These are phyloP conservation scores for Mucor indicus DNA, from an alignment of 371 early-diverging fungal species.

Conservation along the genomic window DNA sequence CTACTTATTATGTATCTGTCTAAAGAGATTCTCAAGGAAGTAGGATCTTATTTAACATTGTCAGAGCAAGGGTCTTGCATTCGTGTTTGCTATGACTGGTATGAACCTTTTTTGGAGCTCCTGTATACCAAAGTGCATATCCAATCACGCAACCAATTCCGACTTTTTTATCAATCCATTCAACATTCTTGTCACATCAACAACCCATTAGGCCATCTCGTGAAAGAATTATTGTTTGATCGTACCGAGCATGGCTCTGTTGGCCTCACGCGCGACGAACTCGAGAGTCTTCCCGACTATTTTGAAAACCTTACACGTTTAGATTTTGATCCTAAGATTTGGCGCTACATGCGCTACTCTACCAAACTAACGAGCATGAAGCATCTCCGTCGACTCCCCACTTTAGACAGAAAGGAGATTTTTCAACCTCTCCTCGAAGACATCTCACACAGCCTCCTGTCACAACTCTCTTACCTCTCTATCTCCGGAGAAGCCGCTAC, in stretches of 20 bases:
- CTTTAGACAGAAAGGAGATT: conserved; percentile 1
- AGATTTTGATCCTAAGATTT: conserved; percentile 23
- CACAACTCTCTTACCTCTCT: conserved; percentile 20
- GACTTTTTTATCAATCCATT: conserved; percentile 15
- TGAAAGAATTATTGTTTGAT: conserved; percentile 7
- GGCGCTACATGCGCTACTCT: conserved; percentile 19
- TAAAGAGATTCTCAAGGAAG: conserved; percentile 20
- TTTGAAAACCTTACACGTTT: conserved; percentile 9
- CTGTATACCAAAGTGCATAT: conserved; percentile 17
- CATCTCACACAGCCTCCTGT: not conserved
- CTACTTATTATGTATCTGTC: conserved; percentile 18
- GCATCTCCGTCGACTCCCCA: conserved; percentile 10
- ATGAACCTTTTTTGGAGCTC: conserved; percentile 14
- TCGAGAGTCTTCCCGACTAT: conserved; percentile 17
- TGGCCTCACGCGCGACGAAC: conserved; percentile 20
- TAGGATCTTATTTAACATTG: conserved; percentile 16
- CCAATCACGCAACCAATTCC: conserved; percentile 19
- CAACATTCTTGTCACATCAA: conserved; percentile 7
- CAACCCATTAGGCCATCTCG: conserved; percentile 15
- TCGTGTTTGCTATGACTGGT: conserved; percentile 26
- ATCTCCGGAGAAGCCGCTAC: conserved; percentile 10
- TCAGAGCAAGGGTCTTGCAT: conserved; percentile 21
- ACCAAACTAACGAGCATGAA: not conserved
- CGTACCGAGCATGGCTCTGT: not conserved
- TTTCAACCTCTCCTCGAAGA: conserved; percentile 4